Conservation (phyloP, 352 stramenopile genomes). For the Halophytophthora batemanensis region DNA sequence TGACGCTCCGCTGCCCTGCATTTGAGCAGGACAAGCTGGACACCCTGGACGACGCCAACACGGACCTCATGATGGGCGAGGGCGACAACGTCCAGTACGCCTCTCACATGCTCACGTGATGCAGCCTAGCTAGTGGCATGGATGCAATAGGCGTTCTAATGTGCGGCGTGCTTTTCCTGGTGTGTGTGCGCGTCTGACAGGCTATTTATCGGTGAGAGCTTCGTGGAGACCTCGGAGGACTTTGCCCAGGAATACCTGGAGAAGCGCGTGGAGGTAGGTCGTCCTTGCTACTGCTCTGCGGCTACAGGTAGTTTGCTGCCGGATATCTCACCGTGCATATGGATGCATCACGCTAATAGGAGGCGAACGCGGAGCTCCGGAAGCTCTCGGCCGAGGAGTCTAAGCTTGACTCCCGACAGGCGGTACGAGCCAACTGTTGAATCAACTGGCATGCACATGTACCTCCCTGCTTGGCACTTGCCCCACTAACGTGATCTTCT, state of each 20-base stretch:
- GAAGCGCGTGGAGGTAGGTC: conserved; percentile 77
- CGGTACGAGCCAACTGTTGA: conserved; percentile 32
- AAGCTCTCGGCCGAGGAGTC: conserved; percentile 83
- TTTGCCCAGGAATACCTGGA: conserved; percentile 93
- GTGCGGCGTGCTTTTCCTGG: neutral
- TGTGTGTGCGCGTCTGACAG: conserved; percentile 16
- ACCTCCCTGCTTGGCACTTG: neutral
- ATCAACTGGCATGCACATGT: neutral
- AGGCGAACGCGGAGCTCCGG: conserved; percentile 75
- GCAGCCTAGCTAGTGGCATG: neutral
- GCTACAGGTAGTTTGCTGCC: neutral
- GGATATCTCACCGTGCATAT: neutral
- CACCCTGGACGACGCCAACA: conserved; percentile 95
- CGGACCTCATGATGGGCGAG: conserved; percentile 97
- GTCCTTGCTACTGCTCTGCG: neutral
- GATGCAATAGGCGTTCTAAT: neutral
- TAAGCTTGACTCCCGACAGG: conserved; percentile 88
- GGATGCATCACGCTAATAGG: conserved; percentile 14
- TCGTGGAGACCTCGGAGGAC: conserved; percentile 94
- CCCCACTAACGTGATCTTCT: too few species aligned
- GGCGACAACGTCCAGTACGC: conserved; percentile 78
- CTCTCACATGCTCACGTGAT: neutral
- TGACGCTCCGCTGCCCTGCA: neutral
- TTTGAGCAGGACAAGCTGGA: conserved; percentile 88
- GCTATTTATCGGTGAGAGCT: conserved; percentile 94